Base-by-base conservation (phyloP, 345 rosid genomes). In the Hevea brasiliensis region DNA sequence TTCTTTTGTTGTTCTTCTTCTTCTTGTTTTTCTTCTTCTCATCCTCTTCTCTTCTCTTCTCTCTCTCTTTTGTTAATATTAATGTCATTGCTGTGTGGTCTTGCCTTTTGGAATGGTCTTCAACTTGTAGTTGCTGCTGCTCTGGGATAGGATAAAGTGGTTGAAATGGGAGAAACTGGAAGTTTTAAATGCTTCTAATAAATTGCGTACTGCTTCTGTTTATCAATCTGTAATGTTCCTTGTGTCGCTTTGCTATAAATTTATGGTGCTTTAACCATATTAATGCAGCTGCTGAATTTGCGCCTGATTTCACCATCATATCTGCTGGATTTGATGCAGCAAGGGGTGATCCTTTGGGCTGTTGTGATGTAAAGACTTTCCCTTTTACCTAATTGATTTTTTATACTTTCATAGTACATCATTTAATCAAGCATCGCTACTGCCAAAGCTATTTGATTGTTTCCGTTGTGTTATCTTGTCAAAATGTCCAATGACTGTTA, bases 291-390 rank as follows among this genome's bases (percentile, higher is more conserved):
- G 78, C 88, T 35, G 88, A 87, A 74, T 95, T 92, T 82, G 85
- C 87, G 84, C 97, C 99, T 54, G 98, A 95, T 84, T 92, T 92
- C 63, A 89, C 89, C 78, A 91, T 95, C 86, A 83, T 95, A 79
- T 95, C 99, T 63, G 96, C 98, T 21, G 98, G 99, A 79, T 95
- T 92, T 89, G 99, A 95, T 89, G 98, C 98, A 12, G 99, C 99
- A 55, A 88, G 96, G 79, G 98, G 99, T 65, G 99, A 95, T 82
- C 99, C 99, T 73, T 70, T 95, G 48, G 99, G 99, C 75, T 82
- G 98, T 78, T 95, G 99, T 75, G 97, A 92, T 85, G 99, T 92
- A 83, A 87, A 92, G 45, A n/a, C 37, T 69, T 73, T 68, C 57
- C 57, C 61, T 47, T 40, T 48, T 24, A 54, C 56, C 44, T 59